Conservation (phyloP, 2,329 filamentous ascomycete species). For the Diaporthe capsici region DNA sequence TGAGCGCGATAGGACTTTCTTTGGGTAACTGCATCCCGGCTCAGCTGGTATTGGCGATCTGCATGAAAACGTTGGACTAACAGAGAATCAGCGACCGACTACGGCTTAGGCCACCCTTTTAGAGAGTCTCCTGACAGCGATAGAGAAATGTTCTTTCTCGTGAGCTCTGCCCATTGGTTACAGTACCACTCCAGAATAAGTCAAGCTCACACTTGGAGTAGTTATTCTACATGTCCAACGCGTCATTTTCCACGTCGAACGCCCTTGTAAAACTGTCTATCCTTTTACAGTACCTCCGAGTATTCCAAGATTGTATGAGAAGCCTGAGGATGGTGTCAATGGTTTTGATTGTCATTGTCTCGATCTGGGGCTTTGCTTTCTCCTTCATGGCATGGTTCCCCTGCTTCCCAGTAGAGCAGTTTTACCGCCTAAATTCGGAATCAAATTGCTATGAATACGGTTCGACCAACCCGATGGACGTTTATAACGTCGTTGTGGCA, state of each 20-base stretch:
- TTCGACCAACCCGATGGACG: neutral
- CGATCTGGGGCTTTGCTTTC: neutral
- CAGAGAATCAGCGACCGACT: neutral
- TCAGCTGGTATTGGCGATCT: neutral
- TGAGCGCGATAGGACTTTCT: neutral
- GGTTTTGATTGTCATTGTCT: neutral
- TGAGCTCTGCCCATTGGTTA: neutral
- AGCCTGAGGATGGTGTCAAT: neutral
- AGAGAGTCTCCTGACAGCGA: neutral
- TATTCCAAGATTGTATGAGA: neutral
- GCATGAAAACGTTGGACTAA: neutral
- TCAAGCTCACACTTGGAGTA: neutral
- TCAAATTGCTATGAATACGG: neutral
- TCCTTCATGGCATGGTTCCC: constrained; percentile 3
- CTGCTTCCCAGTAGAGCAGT: neutral
- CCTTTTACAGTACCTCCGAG: constrained; percentile 3
- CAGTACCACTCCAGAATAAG: neutral
- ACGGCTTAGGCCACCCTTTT: constrained; percentile 7
- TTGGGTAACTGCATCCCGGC: neutral
- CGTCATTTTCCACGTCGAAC: constrained; percentile 6
- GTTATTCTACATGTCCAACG: constrained; percentile 8
- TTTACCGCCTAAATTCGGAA: neutral
- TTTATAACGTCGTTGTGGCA: neutral
- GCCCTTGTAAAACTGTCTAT: neutral
- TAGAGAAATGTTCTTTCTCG: constrained; percentile 13